Base-by-base conservation (phyloP, 2,329 filamentous ascomycete species). In the Penicillium sp. region DNA sequence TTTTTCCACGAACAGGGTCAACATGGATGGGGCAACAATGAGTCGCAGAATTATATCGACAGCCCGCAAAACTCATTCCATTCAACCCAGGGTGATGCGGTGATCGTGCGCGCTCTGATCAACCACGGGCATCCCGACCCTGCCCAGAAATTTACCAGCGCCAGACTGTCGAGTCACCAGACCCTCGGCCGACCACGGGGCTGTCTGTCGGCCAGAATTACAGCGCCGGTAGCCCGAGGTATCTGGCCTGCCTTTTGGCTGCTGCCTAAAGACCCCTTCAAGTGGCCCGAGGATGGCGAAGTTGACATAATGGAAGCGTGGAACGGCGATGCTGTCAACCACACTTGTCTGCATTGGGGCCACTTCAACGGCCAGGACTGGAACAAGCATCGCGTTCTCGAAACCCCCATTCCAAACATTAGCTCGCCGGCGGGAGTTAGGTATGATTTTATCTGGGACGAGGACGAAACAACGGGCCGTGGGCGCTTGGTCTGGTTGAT, bases 191-290 rank as follows among this genome's bases (percentile, higher is more conserved):
- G 64, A 55, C 55, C 63, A 48, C 63, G 63, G 6, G 64, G 64
- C 35, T 67, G 64, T 59, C 62, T 67, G n/a, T 64, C 63, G 8
- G 64, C 62, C 48, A 59, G 61, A 51, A 65, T 67, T 31, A 65
- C 50, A 3, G 63, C 64, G 19, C 64, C 64, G 2, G 60, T 65
- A 9, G 64, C 64, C 23, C 55, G 55, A 21, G 64, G 64, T 54
- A 65, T 67, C 57, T 67, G 64, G 64, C 64, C 64, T 39, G 64
- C 64, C 37, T 67, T 67, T 62, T 67, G 64, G 64, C 58, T 67
- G 62, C 63, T 67, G 60, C 64, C 64, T 60, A 64, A 67, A 64
- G 63, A 67, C 52, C 64, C 64, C 50, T 67, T 67, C 55, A 62
- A 64, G 57, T 67, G 64, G 64, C 64, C 64, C 35, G 61, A 65